These are phyloP conservation scores for Ganoderma sinense DNA, from an alignment of 1,284 basidiomycete species.

Conservation along the genomic window DNA sequence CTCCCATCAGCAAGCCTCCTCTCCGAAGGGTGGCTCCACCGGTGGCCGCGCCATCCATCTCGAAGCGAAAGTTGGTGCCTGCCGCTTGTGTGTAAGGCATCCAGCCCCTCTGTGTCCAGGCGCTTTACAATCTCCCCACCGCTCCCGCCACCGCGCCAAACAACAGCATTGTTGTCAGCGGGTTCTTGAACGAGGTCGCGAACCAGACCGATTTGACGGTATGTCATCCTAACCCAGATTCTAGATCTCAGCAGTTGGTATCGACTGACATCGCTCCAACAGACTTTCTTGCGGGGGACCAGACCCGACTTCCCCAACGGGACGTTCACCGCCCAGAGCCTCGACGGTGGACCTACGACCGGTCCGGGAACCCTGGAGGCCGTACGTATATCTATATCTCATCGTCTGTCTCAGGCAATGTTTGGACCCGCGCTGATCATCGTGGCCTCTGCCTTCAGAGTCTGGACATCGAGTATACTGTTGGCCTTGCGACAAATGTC, in stretches of 20 bases:
- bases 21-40: not conserved
- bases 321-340: not conserved
- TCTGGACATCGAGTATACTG: slow-evolving; percentile 70
- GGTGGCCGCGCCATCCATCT: slow-evolving; percentile 4
- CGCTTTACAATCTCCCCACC: slow-evolving; percentile 58
- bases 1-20: not conserved
- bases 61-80: slow-evolving; percentile 16
- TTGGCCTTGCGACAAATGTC: slow-evolving; percentile 61
- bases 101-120: slow-evolving; percentile 60
- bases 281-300: not conserved
- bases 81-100: slow-evolving; percentile 38
- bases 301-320: not conserved
- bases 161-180: slow-evolving; percentile 61
- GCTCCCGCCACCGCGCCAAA: slow-evolving; percentile 47
- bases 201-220: slow-evolving; percentile 56
- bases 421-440: too few species aligned
- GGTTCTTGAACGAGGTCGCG: slow-evolving; percentile 60
- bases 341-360: slow-evolving; percentile 2
- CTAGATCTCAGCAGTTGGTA: too few species aligned
- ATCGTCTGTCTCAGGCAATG: not conserved
- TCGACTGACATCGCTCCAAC: not conserved
- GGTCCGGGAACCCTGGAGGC: slow-evolving; percentile 10
- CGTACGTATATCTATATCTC: slow-evolving; percentile 9
- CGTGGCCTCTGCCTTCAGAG: slow-evolving; percentile 36
- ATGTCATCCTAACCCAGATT: not conserved